These are phyloP conservation scores for Clonostachys rhizophaga DNA, from an alignment of 2,329 filamentous ascomycete species.

Conservation along the genomic window DNA sequence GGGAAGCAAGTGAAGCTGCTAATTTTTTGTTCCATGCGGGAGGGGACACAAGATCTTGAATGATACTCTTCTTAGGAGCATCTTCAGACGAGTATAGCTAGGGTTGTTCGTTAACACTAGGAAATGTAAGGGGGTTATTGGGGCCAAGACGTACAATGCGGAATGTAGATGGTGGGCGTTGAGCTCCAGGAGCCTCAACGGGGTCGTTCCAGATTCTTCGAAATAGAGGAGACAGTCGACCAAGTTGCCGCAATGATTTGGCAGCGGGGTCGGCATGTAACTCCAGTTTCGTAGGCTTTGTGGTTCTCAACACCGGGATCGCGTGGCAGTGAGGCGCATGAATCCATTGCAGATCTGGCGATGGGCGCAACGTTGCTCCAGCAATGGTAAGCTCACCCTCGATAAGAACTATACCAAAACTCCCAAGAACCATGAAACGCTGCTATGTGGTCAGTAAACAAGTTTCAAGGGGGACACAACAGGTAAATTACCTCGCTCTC, in stretches of 20 bases:
- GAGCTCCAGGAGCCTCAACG: constrained; percentile 8
- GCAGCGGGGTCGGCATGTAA: constrained; percentile 48
- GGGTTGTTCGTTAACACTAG: neutral
- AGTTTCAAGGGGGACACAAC: neutral
- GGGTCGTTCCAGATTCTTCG: constrained; percentile 59
- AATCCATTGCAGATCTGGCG: constrained; percentile 46
- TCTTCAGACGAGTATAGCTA: constrained; percentile 52
- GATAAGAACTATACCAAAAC: constrained; percentile 59
- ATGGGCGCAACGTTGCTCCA: constrained; percentile 55
- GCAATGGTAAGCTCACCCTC: constrained; percentile 60
- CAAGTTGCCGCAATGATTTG: constrained; percentile 45
- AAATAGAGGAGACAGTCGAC: constrained; percentile 61
- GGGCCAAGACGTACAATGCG: constrained; percentile 36
- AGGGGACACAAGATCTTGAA: constrained; percentile 52
- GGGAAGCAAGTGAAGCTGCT: constrained; percentile 31
- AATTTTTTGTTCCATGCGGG: constrained; percentile 58
- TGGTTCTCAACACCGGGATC: constrained; percentile 59
- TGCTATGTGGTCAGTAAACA: constrained; percentile 15
- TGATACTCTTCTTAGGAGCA: constrained; percentile 37
- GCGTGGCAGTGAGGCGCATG: constrained; percentile 67
- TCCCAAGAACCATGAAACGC: constrained; percentile 62
- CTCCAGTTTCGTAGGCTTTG: constrained; percentile 45
- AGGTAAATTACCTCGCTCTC: constrained; percentile 40
- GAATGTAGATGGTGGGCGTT: constrained; percentile 28
- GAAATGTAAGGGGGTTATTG: neutral